Evolutionary conservation across 345 rosid genomes (phyloP), one percentile per base, ranked within the genome.

Genomic region (Moricandia moricandioides): DNA sequence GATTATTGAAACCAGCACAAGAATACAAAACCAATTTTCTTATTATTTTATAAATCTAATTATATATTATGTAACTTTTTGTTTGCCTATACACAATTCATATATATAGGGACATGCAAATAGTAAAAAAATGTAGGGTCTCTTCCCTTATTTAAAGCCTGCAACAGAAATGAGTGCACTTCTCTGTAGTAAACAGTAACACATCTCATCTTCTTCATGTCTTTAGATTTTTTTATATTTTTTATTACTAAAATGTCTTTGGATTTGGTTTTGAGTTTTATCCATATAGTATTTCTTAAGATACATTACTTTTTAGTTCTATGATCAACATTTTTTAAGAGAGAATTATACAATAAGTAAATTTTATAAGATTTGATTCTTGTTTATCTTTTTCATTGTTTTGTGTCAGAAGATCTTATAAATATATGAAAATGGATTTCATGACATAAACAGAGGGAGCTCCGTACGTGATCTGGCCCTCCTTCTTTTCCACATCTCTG

Each of bases 111-210:
- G 74, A 70, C 75, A 75, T 49, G 61, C 63, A 75, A 71, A 78
- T 65, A 80, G 73, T 78, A 7, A 60, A 7, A 60, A 37, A 67
- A 18, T 45, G 80, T 67, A 84, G 84, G 95, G 89, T 81, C 97
- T 88, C 89, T 79, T 70, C 79, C 67, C 56, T 26, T 62, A 74
- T 72, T 79, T 69, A 91, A 85, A 88, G 94, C 92, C 98, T 93
- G 98, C 91, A 83, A 75, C 86, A 78, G 81, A 86, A 82, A 84
- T 84, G 91, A 91, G 94, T 93, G 90, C 78, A 73, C 62, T 72
- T 73, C 82, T 71, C 82, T 78, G 81, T 72, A 67, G 59, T 60
- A 51, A 67, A 78, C 81, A 78, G 81, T 73, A 73, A 62, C 74
- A 78, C 82, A 68, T 72, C 64, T 78, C 68, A n/a, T n/a, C 78